Percentiles rank a stretch among this genome's conserved stretches.
These are phyloP conservation scores for Populus hybrid DNA, from an alignment of 441 rosid genomes.

Conservation along the genomic window DNA sequence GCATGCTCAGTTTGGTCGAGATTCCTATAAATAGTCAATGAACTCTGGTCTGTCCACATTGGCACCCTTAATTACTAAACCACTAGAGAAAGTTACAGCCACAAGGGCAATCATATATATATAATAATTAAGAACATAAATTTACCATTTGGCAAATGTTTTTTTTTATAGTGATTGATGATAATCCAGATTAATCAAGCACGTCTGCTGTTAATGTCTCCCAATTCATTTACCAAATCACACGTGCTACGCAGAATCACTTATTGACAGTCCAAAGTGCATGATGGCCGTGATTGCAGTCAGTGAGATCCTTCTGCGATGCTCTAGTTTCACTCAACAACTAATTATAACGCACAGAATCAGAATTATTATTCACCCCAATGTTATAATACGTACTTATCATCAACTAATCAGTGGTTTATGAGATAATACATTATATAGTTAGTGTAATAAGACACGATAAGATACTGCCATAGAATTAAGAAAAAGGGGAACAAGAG, in stretches of 20 bases:
- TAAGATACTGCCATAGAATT: neutral
- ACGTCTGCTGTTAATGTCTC: slow-evolving; percentile 8
- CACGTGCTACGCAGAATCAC: slow-evolving; percentile 33
- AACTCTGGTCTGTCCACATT: neutral
- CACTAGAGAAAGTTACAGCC: neutral
- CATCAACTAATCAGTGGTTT: slow-evolving; percentile 8
- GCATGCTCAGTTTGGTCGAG: neutral
- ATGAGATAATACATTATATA: neutral
- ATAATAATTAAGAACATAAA: neutral
- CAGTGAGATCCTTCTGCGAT: slow-evolving; percentile 16
- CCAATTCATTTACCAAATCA: slow-evolving; percentile 8
- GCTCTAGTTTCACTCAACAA: slow-evolving; percentile 20
- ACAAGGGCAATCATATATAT: neutral
- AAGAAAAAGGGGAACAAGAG: neutral
- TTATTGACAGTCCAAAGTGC: neutral
- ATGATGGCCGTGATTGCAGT: slow-evolving; percentile 33
- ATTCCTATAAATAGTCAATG: neutral
- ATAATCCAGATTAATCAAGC: neutral
- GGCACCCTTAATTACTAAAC: neutral
- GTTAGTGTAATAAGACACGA: neutral
- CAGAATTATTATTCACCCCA: slow-evolving; percentile 30
- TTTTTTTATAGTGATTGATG: slow-evolving; percentile 1
- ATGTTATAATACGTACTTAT: slow-evolving; percentile 13
- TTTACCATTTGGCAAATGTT: neutral
- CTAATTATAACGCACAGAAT: slow-evolving; percentile 31